Percentiles rank a stretch among this genome's conserved stretches.
phyloP scores from a whole-genome alignment of 2,329 filamentous ascomycete genomes.

The Akanthomyces uredinophilus region DNA sequence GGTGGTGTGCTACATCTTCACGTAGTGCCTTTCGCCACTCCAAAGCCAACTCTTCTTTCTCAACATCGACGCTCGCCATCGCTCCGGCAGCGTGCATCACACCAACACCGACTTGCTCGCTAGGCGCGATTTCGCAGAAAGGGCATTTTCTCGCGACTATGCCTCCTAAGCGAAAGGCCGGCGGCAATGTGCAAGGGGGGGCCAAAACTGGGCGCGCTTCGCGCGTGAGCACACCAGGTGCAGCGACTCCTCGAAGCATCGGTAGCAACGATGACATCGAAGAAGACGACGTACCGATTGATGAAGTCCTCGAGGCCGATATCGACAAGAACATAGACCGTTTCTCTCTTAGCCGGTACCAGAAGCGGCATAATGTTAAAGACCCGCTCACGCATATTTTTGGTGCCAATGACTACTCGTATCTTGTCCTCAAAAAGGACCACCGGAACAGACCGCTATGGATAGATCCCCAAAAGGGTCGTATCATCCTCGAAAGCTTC shows the following conservation, averaged over 20 bases:
- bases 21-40: neutral
- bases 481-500: slow-evolving; percentile 88
- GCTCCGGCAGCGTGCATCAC: neutral
- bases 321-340: slow-evolving; percentile 56
- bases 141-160: slow-evolving; percentile 34
- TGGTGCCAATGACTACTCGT: slow-evolving; percentile 65
- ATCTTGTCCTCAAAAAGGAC: slow-evolving; percentile 73
- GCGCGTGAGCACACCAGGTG: slow-evolving; percentile 55
- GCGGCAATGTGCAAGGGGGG: slow-evolving; percentile 39
- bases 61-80: neutral
- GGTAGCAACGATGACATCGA: slow-evolving; percentile 48
- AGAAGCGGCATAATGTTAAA: slow-evolving; percentile 38
- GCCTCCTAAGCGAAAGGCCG: slow-evolving; percentile 68
- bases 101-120: neutral
- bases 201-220: slow-evolving; percentile 54
- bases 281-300: slow-evolving; percentile 45
- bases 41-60: neutral
- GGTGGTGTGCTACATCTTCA: neutral
- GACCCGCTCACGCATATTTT: slow-evolving; percentile 44
- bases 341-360: slow-evolving; percentile 51
- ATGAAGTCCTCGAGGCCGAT: slow-evolving; percentile 48
- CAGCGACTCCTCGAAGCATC: slow-evolving; percentile 54
- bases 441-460: slow-evolving; percentile 79
- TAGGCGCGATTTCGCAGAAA: neutral
- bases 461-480: slow-evolving; percentile 75